Base-by-base conservation (phyloP, 2,329 filamentous ascomycete genomes). In the Fusarium annulatum region DNA sequence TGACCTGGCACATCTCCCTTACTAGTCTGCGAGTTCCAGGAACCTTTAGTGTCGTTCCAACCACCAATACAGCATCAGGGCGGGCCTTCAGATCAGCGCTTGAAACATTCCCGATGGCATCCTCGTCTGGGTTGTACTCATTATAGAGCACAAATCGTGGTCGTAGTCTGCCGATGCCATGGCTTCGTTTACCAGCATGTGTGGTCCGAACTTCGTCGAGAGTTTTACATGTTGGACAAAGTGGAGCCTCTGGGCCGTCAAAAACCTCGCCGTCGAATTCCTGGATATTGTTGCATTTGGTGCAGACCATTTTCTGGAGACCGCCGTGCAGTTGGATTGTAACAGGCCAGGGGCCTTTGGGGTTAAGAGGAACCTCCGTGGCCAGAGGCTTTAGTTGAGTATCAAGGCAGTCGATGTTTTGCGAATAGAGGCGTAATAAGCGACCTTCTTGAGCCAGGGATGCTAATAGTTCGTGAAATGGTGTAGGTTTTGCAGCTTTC, bases 91-190 rank as follows among this genome's bases (percentile, higher is more conserved):
- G 85, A 80, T 99, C 96, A 9, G 95, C 92, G 73, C 91, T 91
- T 58, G 95, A 94, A 45, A 97, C 95, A 28, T 94, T 94, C 48
- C 96, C 95, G 80, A 99, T 99, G 19, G 96, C 96, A 76, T 98
- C 96, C 75, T 96, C 94, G 74, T 99, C 96, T 1, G 96, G 96
- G 80, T 98, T 98, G 81, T 94, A 93, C 82, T 99, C 96, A 80
- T 98, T 98, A 85, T 99, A 99, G 15, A 99, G 88, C 9, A 98
- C 96, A 85, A 99, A 98, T 64, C 96, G 90, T 28, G 96, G 96
- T 28, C 96, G 91, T 71, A 99, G 85, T 69, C 94, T 91, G 46
- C 96, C 96, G 77, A 99, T 93, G 3, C 96, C 96, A 79, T 98
- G 96, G 79, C 95, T 97, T 67, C 96, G 91, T 83, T 97, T 96